Evolutionary conservation across 805 yeast genomes (phyloP), one percentile per base, ranked within the genome.

Genomic region (Metschnikowia cerradonensis): DNA sequence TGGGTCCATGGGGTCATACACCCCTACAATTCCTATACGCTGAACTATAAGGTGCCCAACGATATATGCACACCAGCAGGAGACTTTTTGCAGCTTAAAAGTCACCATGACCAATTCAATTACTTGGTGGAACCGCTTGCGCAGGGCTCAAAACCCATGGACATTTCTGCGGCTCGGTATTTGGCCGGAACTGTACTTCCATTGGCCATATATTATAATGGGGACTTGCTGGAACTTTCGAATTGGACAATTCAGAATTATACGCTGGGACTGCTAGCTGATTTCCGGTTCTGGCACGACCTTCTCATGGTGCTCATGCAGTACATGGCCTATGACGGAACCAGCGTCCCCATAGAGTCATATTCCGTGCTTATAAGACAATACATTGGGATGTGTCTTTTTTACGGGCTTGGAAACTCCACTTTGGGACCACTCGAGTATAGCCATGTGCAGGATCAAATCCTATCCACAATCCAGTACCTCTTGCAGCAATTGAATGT

Each of bases 1-100:
- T 72, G 76, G 75, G 53, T 52, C 31, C 20, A 51, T 6, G 73
- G 72, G 1, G n/a, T 63, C 2, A 47, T 66, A 15, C 26, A 42
- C 23, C 74, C 74, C 0, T 71, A 57, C 54, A 48, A 51, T 20
- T 67, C 66, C 53, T 71, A 61, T 51, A 63, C 68, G 64, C 59
- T 53, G 17, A 61, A 60, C 46, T 64, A 61, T 48, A 71, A 62
- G 1, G 26, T 39, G 5, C 52, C 55, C 8, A 38, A 48, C 22
- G 50, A 56, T 13, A n/a, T 19, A 10, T 36, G 23, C 22, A 33
- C 36, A 5, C 47, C 50, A 2, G 52, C 45, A 3, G 30, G 34
- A 23, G 55, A 59, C 1, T 62, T 59, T 40, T 45, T 60, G 4
- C 46, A 45, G 8, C 30, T 62, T 20, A 36, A 35, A 1, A 38